Percentiles rank a stretch among this genome's conserved stretches.
Evolutionary conservation across 2,329 filamentous ascomycete species (phyloP).

Genomic region (Exserohilum rostratum): DNA sequence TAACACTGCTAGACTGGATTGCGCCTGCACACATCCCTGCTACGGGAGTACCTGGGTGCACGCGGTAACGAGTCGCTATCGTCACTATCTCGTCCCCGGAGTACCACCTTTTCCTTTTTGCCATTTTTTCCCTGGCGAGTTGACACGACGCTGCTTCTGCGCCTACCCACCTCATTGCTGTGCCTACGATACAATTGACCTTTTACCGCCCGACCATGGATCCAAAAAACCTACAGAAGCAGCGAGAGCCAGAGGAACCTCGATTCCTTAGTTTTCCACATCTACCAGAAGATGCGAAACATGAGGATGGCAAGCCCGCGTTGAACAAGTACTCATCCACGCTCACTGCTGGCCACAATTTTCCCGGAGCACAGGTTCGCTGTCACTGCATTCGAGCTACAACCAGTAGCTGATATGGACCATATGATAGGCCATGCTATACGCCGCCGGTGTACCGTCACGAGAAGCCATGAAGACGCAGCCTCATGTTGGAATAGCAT

Average conservation of each 20-base stretch:
- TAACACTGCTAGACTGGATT: constrained; percentile 22
- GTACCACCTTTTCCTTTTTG: constrained; percentile 13
- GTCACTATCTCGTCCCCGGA: constrained; percentile 27
- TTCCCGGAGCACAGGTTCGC: constrained; percentile 82
- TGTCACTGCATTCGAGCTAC: not conserved
- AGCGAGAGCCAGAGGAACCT: constrained; percentile 46
- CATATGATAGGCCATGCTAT: constrained; percentile 81
- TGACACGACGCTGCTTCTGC: not conserved
- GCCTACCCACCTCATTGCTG: not conserved
- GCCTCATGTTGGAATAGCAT: constrained; percentile 88
- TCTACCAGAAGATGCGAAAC: constrained; percentile 59
- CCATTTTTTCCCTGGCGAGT: not conserved
- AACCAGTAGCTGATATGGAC: constrained; percentile 9
- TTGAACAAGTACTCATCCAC: constrained; percentile 87
- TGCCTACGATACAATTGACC: not conserved
- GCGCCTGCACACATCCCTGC: constrained; percentile 20
- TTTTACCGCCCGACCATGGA: constrained; percentile 38
- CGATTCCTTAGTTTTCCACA: constrained; percentile 64
- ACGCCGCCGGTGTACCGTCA: constrained; percentile 86
- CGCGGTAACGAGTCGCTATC: constrained; percentile 27
- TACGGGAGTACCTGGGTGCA: constrained; percentile 25
- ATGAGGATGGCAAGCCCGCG: constrained; percentile 63
- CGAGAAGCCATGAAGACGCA: constrained; percentile 85
- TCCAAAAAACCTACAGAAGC: constrained; percentile 44
- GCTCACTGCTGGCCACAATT: constrained; percentile 85